Evolutionary conservation across 176 grass and related monocot species (phyloP), one percentile per base, ranked within the genome.

Genomic region (Canna indica): DNA sequence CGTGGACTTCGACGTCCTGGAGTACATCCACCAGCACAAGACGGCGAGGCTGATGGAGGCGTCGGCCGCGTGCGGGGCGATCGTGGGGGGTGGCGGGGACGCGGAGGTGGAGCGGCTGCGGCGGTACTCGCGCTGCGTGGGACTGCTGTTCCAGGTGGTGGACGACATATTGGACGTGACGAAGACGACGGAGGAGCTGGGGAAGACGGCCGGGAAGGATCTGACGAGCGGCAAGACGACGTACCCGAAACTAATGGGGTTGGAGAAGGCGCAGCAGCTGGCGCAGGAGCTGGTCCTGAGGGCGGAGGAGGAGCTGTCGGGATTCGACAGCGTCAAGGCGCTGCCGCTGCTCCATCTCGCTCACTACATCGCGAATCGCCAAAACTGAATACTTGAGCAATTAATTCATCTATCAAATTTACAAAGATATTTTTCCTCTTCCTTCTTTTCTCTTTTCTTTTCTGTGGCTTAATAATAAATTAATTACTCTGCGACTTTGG

Each of bases 121-220:
- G 16, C 31, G 78, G 68, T 88, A 88, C 63, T 77, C 72, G 22
- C 66, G 70, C 14, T 18, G 5, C 50, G 1, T 88, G 12, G 85
- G 85, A 5, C 60, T 88, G 8, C 77, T 88, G 15, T 74, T 67
- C 24, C 63, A 66, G 63, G 63, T 66, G 63, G 63, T 66, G 63
- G 63, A 66, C 18, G 63, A 66, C 32, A 12, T 66, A 6, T 18
- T 66, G 63, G 63, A 66, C 63, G 33, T 66, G 63, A 66, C 63
- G 35, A 66, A 20, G 63, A 77, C 85, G 48, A 67, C 85, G 36
- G 85, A 83, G 61, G 68, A 83, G 73, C 81, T 88, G 13, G 85
- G 81, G 47, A 88, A 88, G 77, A 81, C 81, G 45, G 74, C 74
- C 0, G 85, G 85, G 15, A 88, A 88, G 80, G 85, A 88, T 65